Base-by-base conservation (phyloP, 1,284 basidiomycete species). In the Heterobasidion parviporum region DNA sequence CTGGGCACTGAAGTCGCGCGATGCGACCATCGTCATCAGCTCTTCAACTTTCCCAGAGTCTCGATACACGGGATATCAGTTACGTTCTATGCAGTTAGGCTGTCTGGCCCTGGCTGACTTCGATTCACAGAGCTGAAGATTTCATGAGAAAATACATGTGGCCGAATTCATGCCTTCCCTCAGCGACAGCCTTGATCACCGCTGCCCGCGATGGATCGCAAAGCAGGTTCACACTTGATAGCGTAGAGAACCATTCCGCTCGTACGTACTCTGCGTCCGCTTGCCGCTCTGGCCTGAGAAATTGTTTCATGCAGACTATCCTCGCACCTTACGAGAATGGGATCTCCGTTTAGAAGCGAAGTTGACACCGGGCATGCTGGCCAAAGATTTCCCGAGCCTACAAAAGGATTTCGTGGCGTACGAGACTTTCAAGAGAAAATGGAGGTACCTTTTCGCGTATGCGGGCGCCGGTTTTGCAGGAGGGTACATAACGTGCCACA, bases 81-180 rank as follows among this genome's bases (percentile, higher is more conserved):
- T 61, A 63, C 26, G 82, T 12, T 43, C 10, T 54, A 6, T 54
- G 62, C 5, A 51, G 16, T 8, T 18, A 12, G 5, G 6, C 26
- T 26, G 26, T 16, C 16, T 8, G 16, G 34, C 41, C 8, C 32
- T 8, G 35, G 15, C 52, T 43, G 32, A 46, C 38, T 14, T 15
- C 16, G n/a, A 14, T 8, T 32, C 64, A 48, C 62, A 89, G 82
- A 69, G 79, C 85, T n/a, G 86, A 91, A 65, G 90, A 93, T 69
- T 93, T 93, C 71, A 92, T 93, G 81, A 82, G 88, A 53, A 87
- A 87, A 62, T 95, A 92, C 73, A 89, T 94, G 82, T 95, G 93
- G 89, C 92, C 93, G 3, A 94, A 94, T 62, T 91, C 89, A 1
- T 91, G 88, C 68, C 73, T 94, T 32, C 92, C 92, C 1, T 90